Evolutionary conservation across 2,329 filamentous ascomycete genomes (phyloP), one percentile per base, ranked within the genome.

Genomic region (Rhytidhysteron rufulum): DNA sequence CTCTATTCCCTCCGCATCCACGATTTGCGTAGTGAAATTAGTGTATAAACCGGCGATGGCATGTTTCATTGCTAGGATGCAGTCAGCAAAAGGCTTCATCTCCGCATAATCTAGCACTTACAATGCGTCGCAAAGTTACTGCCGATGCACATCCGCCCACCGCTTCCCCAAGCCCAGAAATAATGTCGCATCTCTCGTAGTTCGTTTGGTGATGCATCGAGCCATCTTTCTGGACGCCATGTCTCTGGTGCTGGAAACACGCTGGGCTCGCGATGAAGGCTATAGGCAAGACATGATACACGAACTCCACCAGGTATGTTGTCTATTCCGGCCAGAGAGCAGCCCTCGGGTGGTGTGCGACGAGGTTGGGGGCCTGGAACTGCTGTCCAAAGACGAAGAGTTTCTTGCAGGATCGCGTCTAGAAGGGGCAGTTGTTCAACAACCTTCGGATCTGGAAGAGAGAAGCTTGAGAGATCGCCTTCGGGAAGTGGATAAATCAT

Each of bases 41-140:
- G 77, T 74, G 58, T 86, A 88, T 3, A 89, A 77, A 1, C 77
- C 75, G 1, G 82, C 81, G 22, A 82, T 66, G 2, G 80, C 73
- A 16, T 83, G 65, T 60, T 87, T 87, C 63, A 86, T 84, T 44
- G 83, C 82, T 81, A 36, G 10, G 17, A 11, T 8, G 24, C 19
- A 18, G 18, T 41, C 19, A 22, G 31, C 31, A n/a, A 31, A 4
- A 10, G n/a, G 8, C 7, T 24, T 15, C 16, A 15, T 16, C 10
- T 9, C 30, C 18, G 10, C 19, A 13, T 16, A n/a, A n/a, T n/a
- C n/a, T n/a, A 8, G 8, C 11, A 50, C 49, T 39, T 39, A 54
- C 48, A 34, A 18, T 60, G 49, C 42, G 66, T 57, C 1, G 66
- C 67, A 32, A 69, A 45, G 36, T 69, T 66, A 29, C 47, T 57